Evolutionary conservation across 495 filamentous ascomycete species (phyloP).

Genomic region (Tuber umbilicatum): DNA sequence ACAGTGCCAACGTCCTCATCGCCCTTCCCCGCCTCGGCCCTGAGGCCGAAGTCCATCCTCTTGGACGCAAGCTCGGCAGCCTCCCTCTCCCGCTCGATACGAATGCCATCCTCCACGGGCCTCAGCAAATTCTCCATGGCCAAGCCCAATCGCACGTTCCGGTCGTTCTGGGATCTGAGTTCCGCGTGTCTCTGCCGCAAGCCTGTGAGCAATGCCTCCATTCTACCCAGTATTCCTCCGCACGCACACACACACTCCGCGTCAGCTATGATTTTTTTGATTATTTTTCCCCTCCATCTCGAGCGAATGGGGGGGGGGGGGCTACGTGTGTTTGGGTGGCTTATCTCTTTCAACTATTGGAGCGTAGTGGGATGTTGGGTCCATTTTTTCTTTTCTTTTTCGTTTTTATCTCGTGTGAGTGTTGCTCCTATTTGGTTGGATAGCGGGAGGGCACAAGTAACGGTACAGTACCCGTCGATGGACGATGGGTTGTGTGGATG

Average conservation of each 20-base stretch:
- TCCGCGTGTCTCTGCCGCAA: constrained; percentile 34
- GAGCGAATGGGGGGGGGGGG: too few relatives aligned
- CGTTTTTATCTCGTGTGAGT: background rate
- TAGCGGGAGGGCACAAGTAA: background rate
- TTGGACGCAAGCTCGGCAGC: constrained; percentile 29
- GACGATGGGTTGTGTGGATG: background rate
- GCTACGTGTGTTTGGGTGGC: background rate
- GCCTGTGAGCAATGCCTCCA: constrained; percentile 31
- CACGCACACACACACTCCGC: background rate
- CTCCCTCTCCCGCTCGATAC: constrained; percentile 35
- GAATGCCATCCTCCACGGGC: constrained; percentile 40
- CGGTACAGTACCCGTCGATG: background rate
- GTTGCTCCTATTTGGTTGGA: background rate
- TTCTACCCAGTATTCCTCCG: constrained; percentile 25
- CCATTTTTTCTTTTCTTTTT: constrained; percentile 21
- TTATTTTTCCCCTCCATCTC: background rate
- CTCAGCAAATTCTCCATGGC: constrained; percentile 36
- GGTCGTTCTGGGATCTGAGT: constrained; percentile 37
- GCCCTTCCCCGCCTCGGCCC: constrained; percentile 18
- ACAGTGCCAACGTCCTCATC: constrained; percentile 20
- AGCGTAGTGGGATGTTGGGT: constrained; percentile 25
- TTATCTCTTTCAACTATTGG: constrained; percentile 36
- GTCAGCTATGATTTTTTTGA: constrained; percentile 14
- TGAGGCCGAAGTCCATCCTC: constrained; percentile 12
- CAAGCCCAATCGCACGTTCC: constrained; percentile 31